Evolutionary conservation across 2,329 filamentous ascomycete genomes (phyloP).

Genomic region (Sclerotinia borealis): DNA sequence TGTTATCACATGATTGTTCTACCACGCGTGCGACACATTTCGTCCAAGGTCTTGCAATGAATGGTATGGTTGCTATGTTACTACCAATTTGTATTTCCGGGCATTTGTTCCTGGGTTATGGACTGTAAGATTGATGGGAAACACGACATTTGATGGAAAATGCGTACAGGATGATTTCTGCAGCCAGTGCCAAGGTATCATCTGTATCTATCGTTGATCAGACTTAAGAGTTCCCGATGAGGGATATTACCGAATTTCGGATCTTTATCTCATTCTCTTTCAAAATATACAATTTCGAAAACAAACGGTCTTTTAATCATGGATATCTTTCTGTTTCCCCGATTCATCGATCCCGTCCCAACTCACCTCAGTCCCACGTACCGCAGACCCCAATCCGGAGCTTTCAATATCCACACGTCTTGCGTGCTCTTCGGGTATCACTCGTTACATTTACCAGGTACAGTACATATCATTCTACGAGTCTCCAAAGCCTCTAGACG

Average conservation of each 20-base stretch:
- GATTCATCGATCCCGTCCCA: neutral
- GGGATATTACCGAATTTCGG: neutral
- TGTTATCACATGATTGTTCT: neutral
- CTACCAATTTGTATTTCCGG: neutral
- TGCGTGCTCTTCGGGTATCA: neutral
- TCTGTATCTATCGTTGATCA: neutral
- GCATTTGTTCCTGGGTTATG: neutral
- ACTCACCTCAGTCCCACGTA: neutral
- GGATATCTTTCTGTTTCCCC: neutral
- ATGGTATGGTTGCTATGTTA: constrained; percentile 1
- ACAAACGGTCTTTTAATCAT: neutral
- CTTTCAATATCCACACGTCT: neutral
- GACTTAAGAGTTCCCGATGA: too few relatives aligned
- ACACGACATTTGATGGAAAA: neutral
- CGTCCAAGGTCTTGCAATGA: neutral
- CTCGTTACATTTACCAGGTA: neutral
- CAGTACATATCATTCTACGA: neutral
- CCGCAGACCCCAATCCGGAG: neutral
- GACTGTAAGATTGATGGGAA: neutral
- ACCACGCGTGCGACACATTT: constrained; percentile 1
- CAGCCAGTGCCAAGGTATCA: neutral
- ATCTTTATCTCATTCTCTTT: neutral
- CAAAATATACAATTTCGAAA: too few relatives aligned
- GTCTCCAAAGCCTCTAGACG: neutral
- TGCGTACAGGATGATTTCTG: neutral